Evolutionary conservation across 805 yeast genomes (phyloP).

Genomic region (Candida nitratophila): DNA sequence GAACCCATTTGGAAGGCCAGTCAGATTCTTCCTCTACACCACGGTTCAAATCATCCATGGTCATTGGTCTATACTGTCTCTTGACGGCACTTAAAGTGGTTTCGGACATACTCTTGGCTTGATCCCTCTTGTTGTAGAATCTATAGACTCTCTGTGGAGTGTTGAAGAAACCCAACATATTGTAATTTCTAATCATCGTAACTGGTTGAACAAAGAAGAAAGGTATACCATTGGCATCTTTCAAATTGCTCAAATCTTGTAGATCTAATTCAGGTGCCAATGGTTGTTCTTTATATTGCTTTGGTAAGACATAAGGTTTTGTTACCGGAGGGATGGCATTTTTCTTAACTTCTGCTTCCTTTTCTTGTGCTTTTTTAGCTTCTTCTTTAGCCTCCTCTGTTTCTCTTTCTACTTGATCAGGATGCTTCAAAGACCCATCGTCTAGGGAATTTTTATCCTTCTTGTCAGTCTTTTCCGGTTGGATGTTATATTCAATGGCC

Average conservation of each 20-base stretch:
- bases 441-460: conserved; percentile 1
- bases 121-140: conserved; percentile 66
- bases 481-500: not conserved
- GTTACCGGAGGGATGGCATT: conserved; percentile 40
- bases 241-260: conserved; percentile 14
- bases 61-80: conserved; percentile 50
- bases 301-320: conserved; percentile 55
- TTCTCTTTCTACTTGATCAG: conserved; percentile 23
- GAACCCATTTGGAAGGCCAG: conserved; percentile 86
- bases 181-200: conserved; percentile 68
- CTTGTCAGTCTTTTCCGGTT: conserved; percentile 3
- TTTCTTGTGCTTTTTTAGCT: conserved; percentile 15
- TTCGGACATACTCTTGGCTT: conserved; percentile 58
- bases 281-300: conserved; percentile 45
- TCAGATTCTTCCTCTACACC: conserved; percentile 64
- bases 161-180: conserved; percentile 68
- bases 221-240: conserved; percentile 36
- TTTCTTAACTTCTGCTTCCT: conserved; percentile 20
- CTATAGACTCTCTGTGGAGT: conserved; percentile 73
- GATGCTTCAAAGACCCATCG: not conserved
- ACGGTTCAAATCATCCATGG: conserved; percentile 31
- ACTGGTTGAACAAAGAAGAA: conserved; percentile 72
- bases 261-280: conserved; percentile 58
- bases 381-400: conserved; percentile 12
- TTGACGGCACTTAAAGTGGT: conserved; percentile 47